Conservation (phyloP, 805 yeast genomes). For the Grigorovia humatica region DNA sequence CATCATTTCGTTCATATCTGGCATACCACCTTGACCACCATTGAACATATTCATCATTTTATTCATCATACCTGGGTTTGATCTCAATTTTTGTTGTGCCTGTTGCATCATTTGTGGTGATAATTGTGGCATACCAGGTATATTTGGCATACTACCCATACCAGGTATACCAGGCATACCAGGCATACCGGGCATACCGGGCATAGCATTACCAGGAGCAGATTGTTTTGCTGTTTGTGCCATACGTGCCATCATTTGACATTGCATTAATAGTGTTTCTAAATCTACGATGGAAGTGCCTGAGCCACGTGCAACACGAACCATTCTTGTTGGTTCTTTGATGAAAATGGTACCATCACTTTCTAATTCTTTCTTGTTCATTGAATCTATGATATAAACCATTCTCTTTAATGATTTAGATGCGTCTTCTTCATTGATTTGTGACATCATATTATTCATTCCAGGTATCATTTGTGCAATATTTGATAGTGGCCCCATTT, state of each 20-base stretch:
- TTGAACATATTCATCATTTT: conserved; percentile 66
- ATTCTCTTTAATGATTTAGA: conserved; percentile 72
- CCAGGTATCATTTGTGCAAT: conserved; percentile 94
- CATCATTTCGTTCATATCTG: conserved; percentile 58
- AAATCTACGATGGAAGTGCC: conserved; percentile 90
- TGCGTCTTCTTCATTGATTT: conserved; percentile 87
- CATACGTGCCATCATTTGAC: conserved; percentile 88
- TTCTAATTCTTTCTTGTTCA: conserved; percentile 87
- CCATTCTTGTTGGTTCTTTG: conserved; percentile 73
- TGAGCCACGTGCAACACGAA: conserved; percentile 88
- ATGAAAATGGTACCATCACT: conserved; percentile 76
- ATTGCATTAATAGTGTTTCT: conserved; percentile 86
- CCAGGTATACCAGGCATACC: conserved; percentile 38
- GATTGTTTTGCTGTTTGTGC: conserved; percentile 56
- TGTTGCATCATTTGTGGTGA: conserved; percentile 35
- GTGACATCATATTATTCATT: conserved; percentile 75
- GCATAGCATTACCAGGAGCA: conserved; percentile 30
- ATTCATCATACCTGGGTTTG: conserved; percentile 68
- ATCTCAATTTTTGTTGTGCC: conserved; percentile 54
- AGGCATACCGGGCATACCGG: conserved; percentile 11
- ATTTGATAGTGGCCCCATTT: conserved; percentile 93
- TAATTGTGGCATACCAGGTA: conserved; percentile 40
- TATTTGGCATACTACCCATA: conserved; percentile 50
- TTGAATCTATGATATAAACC: conserved; percentile 89
- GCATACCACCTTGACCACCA: conserved; percentile 53